Conservation (phyloP, 1,139 yeast species). For the Candida sojae region DNA sequence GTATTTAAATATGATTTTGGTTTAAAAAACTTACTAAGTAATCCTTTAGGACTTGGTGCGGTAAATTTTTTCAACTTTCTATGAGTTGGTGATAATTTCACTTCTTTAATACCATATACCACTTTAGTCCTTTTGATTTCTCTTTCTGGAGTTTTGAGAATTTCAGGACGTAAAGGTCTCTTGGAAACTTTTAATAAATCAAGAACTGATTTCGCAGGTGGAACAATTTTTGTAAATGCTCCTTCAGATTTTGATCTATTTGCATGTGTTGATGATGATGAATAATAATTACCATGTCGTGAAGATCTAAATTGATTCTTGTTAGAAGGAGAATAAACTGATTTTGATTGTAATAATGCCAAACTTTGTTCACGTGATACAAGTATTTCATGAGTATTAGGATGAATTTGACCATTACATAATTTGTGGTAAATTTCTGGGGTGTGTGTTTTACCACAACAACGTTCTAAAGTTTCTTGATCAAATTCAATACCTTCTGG, state of each 20-base stretch:
- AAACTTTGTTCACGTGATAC: conserved; percentile 47
- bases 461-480: conserved; percentile 46
- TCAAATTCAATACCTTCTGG: conserved; percentile 39
- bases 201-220: conserved; percentile 10
- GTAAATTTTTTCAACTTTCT: conserved; percentile 12
- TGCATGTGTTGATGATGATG: not conserved
- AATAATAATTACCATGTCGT: not conserved
- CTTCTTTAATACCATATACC: conserved; percentile 1
- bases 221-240: not conserved
- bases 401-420: conserved; percentile 69
- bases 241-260: conserved; percentile 11
- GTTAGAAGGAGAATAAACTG: conserved; percentile 17
- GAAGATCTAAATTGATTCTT: not conserved
- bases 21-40: conserved; percentile 16
- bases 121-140: conserved; percentile 7
- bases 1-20: not conserved
- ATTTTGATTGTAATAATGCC: conserved; percentile 23
- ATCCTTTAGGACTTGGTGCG: conserved; percentile 7
- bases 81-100: conserved; percentile 13
- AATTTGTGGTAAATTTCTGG: conserved; percentile 52
- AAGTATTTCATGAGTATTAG: conserved; percentile 54
- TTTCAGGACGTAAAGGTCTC: not conserved
- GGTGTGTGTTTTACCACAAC: conserved; percentile 63
- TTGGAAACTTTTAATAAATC: conserved; percentile 11
- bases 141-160: conserved; percentile 7